Evolutionary conservation across 169 alveolate species (phyloP).

Genomic region (Cryptosporidium tyzzeri): DNA sequence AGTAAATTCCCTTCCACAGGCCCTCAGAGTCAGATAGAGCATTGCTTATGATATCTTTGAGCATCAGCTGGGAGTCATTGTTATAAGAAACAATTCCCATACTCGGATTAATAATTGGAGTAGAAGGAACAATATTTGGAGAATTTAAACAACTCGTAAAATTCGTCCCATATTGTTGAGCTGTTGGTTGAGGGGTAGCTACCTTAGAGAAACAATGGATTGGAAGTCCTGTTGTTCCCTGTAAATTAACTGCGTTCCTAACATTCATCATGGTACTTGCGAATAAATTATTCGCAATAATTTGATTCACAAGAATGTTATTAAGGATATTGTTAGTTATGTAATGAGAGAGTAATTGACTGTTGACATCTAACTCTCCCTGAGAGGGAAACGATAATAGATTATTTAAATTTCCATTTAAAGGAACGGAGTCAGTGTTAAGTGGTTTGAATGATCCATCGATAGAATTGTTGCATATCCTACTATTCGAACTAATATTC

Average conservation of each 20-base stretch:
- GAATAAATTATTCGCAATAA: conserved; percentile 24
- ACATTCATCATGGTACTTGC: conserved; percentile 6
- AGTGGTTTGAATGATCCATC: background rate
- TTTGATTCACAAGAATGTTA: conserved; percentile 34
- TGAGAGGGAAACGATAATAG: background rate
- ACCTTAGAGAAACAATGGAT: background rate
- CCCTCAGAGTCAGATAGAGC: conserved; percentile 33
- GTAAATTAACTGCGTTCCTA: conserved; percentile 8
- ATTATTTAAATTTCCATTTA: background rate
- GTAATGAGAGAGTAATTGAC: conserved; percentile 31
- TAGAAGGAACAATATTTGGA: conserved; percentile 18
- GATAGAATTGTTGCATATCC: background rate
- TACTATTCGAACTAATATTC: background rate
- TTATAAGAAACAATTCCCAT: background rate
- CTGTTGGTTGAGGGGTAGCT: background rate
- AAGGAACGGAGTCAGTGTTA: background rate
- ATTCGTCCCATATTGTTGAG: background rate
- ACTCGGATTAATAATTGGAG: conserved; percentile 4
- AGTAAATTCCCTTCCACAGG: conserved; percentile 57
- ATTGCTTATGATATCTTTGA: conserved; percentile 12
- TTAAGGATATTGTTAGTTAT: conserved; percentile 27
- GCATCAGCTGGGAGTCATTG: conserved; percentile 6
- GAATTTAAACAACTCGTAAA: background rate
- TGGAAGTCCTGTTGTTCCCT: conserved; percentile 1
- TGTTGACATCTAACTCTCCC: conserved; percentile 3